These are phyloP conservation scores for Nidularia sp. DNA, from an alignment of 768 basidiomycete species.

Conservation along the genomic window DNA sequence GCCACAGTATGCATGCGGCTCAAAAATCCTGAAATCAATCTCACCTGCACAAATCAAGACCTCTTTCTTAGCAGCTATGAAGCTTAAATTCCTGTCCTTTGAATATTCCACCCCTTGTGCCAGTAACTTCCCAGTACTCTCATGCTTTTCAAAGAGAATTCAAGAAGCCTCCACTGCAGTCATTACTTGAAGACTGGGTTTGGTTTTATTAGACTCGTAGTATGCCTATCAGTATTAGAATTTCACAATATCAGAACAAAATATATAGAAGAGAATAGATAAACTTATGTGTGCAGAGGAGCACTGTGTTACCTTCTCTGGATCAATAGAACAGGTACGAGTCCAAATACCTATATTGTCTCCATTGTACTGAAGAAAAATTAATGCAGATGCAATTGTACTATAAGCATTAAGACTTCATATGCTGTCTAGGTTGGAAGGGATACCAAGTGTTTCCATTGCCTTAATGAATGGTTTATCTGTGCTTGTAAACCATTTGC, in stretches of 20 bases:
- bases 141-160: neutral
- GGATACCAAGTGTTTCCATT: neutral
- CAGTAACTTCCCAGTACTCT: neutral
- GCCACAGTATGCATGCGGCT: neutral
- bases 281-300: neutral
- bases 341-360: neutral
- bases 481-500: neutral
- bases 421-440: neutral
- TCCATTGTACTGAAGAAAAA: neutral
- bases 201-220: neutral
- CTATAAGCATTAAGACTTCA: neutral
- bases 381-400: neutral
- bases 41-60: neutral
- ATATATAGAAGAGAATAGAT: neutral
- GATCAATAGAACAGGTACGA: neutral
- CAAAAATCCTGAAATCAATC: neutral
- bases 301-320: neutral
- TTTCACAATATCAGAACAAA: too few relatives aligned
- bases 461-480: neutral
- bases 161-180: neutral
- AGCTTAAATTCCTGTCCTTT: neutral
- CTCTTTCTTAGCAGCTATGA: neutral
- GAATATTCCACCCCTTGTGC: neutral
- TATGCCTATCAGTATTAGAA: neutral
- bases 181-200: neutral